phyloP scores from a whole-genome alignment of 2,329 filamentous ascomycete genomes.

The Fusarium longipes region DNA sequence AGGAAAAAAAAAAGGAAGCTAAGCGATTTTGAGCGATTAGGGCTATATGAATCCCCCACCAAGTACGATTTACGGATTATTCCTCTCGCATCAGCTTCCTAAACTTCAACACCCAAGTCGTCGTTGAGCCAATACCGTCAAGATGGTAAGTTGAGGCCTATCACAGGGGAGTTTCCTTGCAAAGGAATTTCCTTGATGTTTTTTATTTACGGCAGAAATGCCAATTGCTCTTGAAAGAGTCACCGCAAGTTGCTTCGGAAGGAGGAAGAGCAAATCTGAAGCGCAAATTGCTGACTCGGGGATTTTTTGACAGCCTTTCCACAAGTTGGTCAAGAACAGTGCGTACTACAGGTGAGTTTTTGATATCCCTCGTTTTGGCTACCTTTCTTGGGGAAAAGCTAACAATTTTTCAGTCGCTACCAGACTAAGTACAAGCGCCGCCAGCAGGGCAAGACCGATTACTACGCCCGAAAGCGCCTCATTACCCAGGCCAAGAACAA shows the following conservation, averaged over 20 bases:
- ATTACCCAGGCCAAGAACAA: conserved; percentile 99
- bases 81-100: conserved; percentile 49
- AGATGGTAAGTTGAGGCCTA: conserved; percentile 74
- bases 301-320: conserved; percentile 77
- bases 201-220: conserved; percentile 57
- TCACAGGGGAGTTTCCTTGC: conserved; percentile 39
- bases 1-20: conserved; percentile 16
- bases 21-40: conserved; percentile 50
- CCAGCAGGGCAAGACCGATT: conserved; percentile 97
- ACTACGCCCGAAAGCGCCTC: conserved; percentile 99
- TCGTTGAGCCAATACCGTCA: conserved; percentile 66
- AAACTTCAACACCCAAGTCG: conserved; percentile 53
- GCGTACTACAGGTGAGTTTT: conserved; percentile 94
- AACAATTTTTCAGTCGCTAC: conserved; percentile 77
- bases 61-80: conserved; percentile 46
- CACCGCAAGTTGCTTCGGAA: conserved; percentile 99
- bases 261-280: conserved; percentile 77
- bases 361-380: not conserved
- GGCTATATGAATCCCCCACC: conserved; percentile 58
- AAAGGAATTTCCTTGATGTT: conserved; percentile 41
- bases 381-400: conserved; percentile 32
- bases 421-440: conserved; percentile 99
- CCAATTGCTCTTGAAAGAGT: conserved; percentile 69
- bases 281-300: conserved; percentile 99
- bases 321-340: conserved; percentile 97